Base-by-base conservation (phyloP, 23 red algal genomes). In the Cyanidiococcus yangmingshanensis region DNA sequence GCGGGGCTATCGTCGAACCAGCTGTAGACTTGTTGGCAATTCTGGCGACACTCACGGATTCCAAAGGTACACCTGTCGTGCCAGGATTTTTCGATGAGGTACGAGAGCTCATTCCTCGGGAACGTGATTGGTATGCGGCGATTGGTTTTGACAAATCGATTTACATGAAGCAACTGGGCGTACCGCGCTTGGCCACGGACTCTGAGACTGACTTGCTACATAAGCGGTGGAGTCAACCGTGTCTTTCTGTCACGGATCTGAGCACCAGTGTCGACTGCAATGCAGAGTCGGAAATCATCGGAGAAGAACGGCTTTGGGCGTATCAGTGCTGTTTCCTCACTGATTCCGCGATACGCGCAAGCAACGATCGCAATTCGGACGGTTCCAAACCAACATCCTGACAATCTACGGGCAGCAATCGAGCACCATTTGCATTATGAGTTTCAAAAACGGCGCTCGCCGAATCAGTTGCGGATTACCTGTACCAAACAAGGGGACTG, bases 331-430 rank as follows among this genome's bases (percentile, higher is more conserved):
- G 63, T 87, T 41, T 78, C 74, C 24, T 89, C 86, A 25, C 77
- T 96, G 50, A 77, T 96, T 1, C 85, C 88, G 18, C 78, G 74
- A 36, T 27, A 58, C 45, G 85, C 85, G 1, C 58, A 74, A 7
- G 86, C 80, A 40, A 85, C 76, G 31, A 38, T 96, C 1, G 89
- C 92, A 3, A 74, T 96, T 27, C 87, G 92, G 25, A 83, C 89
- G 76, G 92, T 96, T 27, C 92, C 92, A n/a, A 78, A 96, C 79
- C 92, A 96, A 78, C 27, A 90, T 50, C 92, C 92, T 2, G 68
- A 82, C 37, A 67, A 87, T 51, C 59, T 96, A 35, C 80, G 79
- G 0, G 58, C 18, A 33, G 75, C 76, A 32, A 77, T 96, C 2
- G 67, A 82, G 37, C 25, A 67, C 26, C 82, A 87, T 74, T 74